Evolutionary conservation across 2,329 filamentous ascomycete species (phyloP), one percentile per base, ranked within the genome.

Genomic region (Beauveria bassiana): DNA sequence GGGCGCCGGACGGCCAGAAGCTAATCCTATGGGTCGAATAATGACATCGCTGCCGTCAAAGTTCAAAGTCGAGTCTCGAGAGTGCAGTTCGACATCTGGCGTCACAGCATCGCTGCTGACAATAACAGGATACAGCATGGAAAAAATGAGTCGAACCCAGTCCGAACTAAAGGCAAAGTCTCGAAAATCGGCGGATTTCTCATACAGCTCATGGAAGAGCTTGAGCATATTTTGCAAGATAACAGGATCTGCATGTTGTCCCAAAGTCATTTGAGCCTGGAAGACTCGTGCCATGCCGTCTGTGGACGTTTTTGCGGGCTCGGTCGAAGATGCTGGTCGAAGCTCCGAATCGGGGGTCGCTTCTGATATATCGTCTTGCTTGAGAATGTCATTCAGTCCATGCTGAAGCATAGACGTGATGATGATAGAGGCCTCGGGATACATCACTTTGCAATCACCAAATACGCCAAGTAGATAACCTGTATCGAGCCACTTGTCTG

Each of bases 21-120:
- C 76, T 22, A 76, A 66, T 2, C 69, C 86, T 5, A 90, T 81
- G 0, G 91, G 90, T 16, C 90, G 86, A 63, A 96, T 89, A 26
- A 93, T 88, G 1, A 96, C 88, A 73, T 93, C 91, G 50, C 88
- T 86, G 1, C 91, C 91, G 66, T 95, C 91, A 66, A 96, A 96
- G 0, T 86, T 93, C 62, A 96, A 81, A 1, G 86, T 84, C 12
- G 90, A 90, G 66, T 93, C 88, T 67, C 89, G 84, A 18, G 91
- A 93, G 67, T 91, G 86, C n/a, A 98, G 77, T 72, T 99, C 95
- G 0, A 87, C 90, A 68, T 95, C 90, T 0, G 95, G 87, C 60
- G 85, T 88, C 45, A 97, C 87, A 24, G 87, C 82, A 73, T 97
- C 91, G 14, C 90, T 87, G 67, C 91, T 93, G 28, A 96, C 92